Percentiles rank a stretch among this genome's conserved stretches.
These are phyloP conservation scores for Pythium brassicae DNA, from an alignment of 352 stramenopile species.

Conservation along the genomic window DNA sequence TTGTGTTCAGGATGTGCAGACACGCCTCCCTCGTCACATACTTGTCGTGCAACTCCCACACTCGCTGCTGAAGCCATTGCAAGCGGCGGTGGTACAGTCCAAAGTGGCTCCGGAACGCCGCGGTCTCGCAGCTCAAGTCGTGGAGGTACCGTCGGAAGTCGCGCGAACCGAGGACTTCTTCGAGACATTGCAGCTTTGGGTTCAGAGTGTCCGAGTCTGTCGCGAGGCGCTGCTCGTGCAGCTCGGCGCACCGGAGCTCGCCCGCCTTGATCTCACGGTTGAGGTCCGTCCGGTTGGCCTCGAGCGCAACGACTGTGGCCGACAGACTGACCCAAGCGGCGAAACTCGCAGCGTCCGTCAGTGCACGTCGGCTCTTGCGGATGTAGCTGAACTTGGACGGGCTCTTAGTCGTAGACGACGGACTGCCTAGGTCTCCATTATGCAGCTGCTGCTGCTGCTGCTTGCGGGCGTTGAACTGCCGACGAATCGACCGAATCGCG, in stretches of 20 bases:
- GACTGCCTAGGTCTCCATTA: no score
- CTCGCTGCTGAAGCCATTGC: constrained; percentile 17
- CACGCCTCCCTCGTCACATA: constrained; percentile 7
- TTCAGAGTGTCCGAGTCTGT: constrained; percentile 14
- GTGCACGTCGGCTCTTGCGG: background rate
- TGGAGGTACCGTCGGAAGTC: constrained; percentile 37
- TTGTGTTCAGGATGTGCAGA: constrained; percentile 12
- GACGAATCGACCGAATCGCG: constrained; percentile 17
- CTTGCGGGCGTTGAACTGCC: constrained; percentile 7
- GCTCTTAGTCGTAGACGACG: constrained; percentile 2
- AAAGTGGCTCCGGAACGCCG: constrained; percentile 25
- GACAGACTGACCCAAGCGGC: constrained; percentile 22
- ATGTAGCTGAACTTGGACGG: constrained; percentile 3
- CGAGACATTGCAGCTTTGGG: constrained; percentile 42
- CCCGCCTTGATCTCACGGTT: constrained; percentile 17
- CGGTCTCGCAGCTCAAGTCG: constrained; percentile 37
- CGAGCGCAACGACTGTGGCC: constrained; percentile 7
- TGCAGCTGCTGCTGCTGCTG: background rate
- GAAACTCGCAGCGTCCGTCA: constrained; percentile 9
- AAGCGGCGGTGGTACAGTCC: constrained; percentile 28
- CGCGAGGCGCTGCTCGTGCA: constrained; percentile 13
- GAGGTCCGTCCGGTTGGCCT: constrained; percentile 14
- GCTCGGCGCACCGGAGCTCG: constrained; percentile 14
- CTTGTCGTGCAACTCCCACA: constrained; percentile 11
- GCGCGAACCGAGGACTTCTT: constrained; percentile 40